Evolutionary conservation across 495 filamentous ascomycete species (phyloP).

Genomic region (Articulospora tetracladia): DNA sequence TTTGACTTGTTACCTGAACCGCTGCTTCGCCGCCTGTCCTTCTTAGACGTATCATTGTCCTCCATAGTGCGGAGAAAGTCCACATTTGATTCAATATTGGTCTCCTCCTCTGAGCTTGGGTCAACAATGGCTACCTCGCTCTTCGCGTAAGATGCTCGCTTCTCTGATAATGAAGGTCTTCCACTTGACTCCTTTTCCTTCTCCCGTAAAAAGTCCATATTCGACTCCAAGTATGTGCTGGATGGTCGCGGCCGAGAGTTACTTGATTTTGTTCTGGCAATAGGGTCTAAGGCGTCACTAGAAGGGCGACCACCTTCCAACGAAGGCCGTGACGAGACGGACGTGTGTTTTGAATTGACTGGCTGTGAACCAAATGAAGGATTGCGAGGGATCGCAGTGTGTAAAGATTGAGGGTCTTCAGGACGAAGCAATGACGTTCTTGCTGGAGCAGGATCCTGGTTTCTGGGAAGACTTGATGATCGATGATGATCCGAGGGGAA

Average conservation of each 20-base stretch:
- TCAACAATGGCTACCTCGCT: constrained; percentile 18
- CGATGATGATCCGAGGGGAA: constrained; percentile 56
- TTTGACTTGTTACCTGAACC: constrained; percentile 67
- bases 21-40: constrained; percentile 66
- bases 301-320: constrained; percentile 69
- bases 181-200: constrained; percentile 21
- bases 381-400: constrained; percentile 6
- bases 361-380: constrained; percentile 11
- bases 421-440: constrained; percentile 29
- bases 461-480: constrained; percentile 50
- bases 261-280: constrained; percentile 52
- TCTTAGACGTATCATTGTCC: constrained; percentile 60
- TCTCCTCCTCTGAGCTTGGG: constrained; percentile 49
- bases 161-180: constrained; percentile 17
- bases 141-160: constrained; percentile 9
- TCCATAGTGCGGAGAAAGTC: constrained; percentile 85
- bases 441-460: constrained; percentile 27
- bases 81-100: constrained; percentile 78
- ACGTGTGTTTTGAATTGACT: constrained; percentile 40
- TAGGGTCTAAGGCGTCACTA: constrained; percentile 53
- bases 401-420: constrained; percentile 8
- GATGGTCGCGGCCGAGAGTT: constrained; percentile 61
- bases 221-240: constrained; percentile 77
- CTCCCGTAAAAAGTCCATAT: constrained; percentile 44
- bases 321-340: constrained; percentile 72